Conservation (phyloP, 2,329 filamentous ascomycete genomes). For the Alternaria sp. region DNA sequence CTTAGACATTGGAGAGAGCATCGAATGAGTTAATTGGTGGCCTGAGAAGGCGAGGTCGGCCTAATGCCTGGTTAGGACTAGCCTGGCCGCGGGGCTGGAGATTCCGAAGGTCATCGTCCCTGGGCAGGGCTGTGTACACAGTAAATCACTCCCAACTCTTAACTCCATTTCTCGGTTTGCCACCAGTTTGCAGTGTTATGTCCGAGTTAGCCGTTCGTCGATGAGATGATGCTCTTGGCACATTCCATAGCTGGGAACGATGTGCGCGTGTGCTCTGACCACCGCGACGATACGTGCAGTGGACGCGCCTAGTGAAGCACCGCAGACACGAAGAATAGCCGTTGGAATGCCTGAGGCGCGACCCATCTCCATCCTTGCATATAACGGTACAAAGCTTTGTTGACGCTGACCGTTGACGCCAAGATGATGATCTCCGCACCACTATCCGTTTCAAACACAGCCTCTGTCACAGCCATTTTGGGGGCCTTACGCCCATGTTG, state of each 20-base stretch:
- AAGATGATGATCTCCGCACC: neutral
- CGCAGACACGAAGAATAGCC: neutral
- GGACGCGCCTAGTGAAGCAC: neutral
- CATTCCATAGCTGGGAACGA: neutral
- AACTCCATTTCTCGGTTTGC: neutral
- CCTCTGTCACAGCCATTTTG: neutral
- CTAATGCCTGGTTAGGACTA: too few relatives aligned
- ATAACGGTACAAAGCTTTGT: neutral
- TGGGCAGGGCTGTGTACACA: too few relatives aligned
- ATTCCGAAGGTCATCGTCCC: too few relatives aligned
- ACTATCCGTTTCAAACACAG: neutral
- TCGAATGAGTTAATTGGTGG: neutral
- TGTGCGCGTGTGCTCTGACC: neutral
- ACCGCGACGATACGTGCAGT: neutral
- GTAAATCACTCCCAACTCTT: too few relatives aligned
- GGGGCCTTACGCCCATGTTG: neutral
- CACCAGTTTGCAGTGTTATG: neutral
- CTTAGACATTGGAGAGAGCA: neutral
- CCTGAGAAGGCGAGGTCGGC: neutral
- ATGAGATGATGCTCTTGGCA: neutral
- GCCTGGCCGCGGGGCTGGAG: too few relatives aligned
- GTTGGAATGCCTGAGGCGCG: neutral
- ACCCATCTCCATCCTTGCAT: neutral
- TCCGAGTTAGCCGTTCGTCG: neutral
- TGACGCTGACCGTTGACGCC: neutral